These are phyloP conservation scores for Eucalyptus cloeziana DNA, from an alignment of 345 rosid species.

Conservation along the genomic window DNA sequence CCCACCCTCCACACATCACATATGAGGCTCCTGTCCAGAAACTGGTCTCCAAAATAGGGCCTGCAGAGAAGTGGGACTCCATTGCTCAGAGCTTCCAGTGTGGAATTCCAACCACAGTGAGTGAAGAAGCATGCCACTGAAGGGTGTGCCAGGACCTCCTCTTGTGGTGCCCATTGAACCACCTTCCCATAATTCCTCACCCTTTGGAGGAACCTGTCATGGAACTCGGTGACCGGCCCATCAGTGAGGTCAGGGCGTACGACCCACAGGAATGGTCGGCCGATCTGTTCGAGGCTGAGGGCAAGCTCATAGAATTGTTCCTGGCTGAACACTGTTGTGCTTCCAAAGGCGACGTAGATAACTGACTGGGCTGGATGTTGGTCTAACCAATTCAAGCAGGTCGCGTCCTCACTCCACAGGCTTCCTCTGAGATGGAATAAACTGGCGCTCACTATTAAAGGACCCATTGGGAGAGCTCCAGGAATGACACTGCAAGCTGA, in stretches of 20 bases:
- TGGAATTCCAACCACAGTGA: constrained; percentile 13
- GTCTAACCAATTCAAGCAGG: constrained; percentile 34
- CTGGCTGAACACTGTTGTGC: not conserved
- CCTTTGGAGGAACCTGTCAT: not conserved
- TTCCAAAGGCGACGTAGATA: constrained; percentile 46
- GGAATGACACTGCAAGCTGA: not conserved
- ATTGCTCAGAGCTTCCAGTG: not conserved
- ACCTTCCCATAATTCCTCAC: not conserved
- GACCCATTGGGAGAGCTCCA: constrained; percentile 13
- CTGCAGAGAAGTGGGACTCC: constrained; percentile 24
- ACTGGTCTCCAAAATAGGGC: constrained; percentile 14
- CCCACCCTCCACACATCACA: constrained; percentile 1
- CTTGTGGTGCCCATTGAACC: constrained; percentile 12
- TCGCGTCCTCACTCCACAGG: constrained; percentile 9
- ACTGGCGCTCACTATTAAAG: not conserved
- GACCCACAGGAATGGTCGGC: constrained; percentile 20
- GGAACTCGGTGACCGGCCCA: not conserved
- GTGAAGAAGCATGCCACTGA: constrained; percentile 11
- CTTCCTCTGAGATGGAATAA: not conserved
- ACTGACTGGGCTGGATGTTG: constrained; percentile 14
- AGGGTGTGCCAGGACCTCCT: constrained; percentile 8
- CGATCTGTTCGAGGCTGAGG: constrained; percentile 9
- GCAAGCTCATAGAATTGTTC: constrained; percentile 29
- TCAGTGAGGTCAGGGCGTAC: constrained; percentile 2
- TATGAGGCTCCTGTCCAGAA: constrained; percentile 3